Evolutionary conservation across 2,329 filamentous ascomycete species (phyloP).

Genomic region (Trichoderma breve): DNA sequence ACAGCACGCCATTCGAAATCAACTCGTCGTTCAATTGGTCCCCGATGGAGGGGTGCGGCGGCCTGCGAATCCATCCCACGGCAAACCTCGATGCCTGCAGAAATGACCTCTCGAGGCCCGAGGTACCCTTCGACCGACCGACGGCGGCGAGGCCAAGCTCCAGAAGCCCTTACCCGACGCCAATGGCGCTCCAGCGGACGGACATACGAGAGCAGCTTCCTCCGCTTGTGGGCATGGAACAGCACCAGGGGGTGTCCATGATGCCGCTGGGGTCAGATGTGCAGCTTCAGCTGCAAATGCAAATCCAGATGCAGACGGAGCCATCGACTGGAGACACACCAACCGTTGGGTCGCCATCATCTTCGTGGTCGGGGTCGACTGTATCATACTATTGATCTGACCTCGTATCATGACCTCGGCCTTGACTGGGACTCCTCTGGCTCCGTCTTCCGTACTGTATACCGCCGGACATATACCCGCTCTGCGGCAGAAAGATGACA

Average conservation of each 20-base stretch:
- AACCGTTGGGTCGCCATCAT: background rate
- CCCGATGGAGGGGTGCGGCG: slow-evolving; percentile 18
- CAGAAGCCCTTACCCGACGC: slow-evolving; percentile 16
- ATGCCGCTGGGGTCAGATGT: background rate
- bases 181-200: slow-evolving; percentile 8
- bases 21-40: slow-evolving; percentile 18
- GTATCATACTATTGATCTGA: slow-evolving; percentile 6
- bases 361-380: slow-evolving; percentile 16
- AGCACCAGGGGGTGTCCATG: background rate
- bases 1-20: slow-evolving; percentile 15
- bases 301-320: slow-evolving; percentile 2
- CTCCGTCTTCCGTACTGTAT: background rate
- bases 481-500: background rate
- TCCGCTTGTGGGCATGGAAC: background rate
- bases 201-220: slow-evolving; percentile 10
- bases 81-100: slow-evolving; percentile 6
- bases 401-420: background rate
- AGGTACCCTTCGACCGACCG: background rate
- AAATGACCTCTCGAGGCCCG: background rate
- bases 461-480: background rate
- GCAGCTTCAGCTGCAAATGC: slow-evolving; percentile 1
- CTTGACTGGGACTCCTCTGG: background rate
- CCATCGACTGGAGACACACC: background rate
- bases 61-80: slow-evolving; percentile 13
- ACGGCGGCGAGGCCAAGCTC: background rate